These are phyloP conservation scores for Mytilinidion resinicola DNA, from an alignment of 495 filamentous ascomycete species.

Conservation along the genomic window DNA sequence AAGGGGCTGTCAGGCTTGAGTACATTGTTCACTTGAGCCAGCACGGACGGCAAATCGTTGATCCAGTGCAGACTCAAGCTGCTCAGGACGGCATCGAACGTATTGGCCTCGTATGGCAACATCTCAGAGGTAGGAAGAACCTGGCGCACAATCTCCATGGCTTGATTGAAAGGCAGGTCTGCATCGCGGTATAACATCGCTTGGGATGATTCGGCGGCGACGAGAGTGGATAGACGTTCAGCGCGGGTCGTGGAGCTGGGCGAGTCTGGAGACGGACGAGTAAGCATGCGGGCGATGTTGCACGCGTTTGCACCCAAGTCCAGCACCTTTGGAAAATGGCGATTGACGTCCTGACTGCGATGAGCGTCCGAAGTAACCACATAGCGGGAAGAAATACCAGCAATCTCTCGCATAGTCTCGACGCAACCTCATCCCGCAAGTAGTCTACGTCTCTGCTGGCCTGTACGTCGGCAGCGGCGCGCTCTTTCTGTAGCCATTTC, in stretches of 20 bases:
- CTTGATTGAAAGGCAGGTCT: constrained; percentile 64
- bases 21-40: constrained; percentile 71
- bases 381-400: constrained; percentile 48
- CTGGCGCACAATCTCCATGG: constrained; percentile 63
- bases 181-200: constrained; percentile 77
- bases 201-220: constrained; percentile 73
- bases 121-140: constrained; percentile 62
- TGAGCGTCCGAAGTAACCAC: constrained; percentile 8
- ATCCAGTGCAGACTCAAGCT: constrained; percentile 93
- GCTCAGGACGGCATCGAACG: constrained; percentile 83
- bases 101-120: constrained; percentile 67
- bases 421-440: constrained; percentile 84
- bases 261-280: constrained; percentile 48
- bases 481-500: constrained; percentile 87
- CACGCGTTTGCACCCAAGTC: constrained; percentile 94
- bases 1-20: constrained; percentile 90
- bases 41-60: constrained; percentile 83
- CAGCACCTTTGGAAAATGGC: constrained; percentile 73
- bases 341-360: constrained; percentile 71
- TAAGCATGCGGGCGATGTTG: constrained; percentile 80
- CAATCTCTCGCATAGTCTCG: constrained; percentile 77
- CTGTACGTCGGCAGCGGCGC: constrained; percentile 65
- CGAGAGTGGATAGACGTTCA: constrained; percentile 60
- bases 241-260: constrained; percentile 57
- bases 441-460: constrained; percentile 77